Evolutionary conservation across 106 monocot species (phyloP).

Genomic region (Dendrobium catenatum): DNA sequence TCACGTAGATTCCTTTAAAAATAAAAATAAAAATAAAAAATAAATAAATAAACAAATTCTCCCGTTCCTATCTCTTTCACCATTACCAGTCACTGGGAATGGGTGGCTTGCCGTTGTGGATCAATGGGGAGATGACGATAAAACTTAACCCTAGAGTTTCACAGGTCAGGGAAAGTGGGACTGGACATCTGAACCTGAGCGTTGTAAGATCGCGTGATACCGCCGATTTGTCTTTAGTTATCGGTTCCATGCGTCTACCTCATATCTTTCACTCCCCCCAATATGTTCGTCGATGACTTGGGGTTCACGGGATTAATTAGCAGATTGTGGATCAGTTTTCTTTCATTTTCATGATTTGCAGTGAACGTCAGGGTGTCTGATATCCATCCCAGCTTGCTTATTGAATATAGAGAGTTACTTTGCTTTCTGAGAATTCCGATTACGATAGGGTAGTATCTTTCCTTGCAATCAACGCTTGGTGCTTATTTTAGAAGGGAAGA

Average conservation of each 20-base stretch:
- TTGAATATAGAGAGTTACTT: neutral
- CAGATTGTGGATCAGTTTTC: neutral
- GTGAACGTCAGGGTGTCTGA: neutral
- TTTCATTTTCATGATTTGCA: neutral
- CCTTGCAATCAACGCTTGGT: neutral
- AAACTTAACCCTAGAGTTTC: neutral
- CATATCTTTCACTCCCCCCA: neutral
- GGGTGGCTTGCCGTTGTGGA: neutral
- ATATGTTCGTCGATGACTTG: neutral
- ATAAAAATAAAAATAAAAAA: too few species aligned
- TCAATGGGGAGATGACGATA: neutral
- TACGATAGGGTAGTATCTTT: neutral
- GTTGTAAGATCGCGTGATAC: neutral
- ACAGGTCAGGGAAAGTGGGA: neutral
- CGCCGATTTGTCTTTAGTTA: neutral
- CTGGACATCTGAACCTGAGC: neutral
- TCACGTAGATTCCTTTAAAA: too few species aligned
- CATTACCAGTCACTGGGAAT: neutral
- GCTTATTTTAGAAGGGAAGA: constrained; percentile 5
- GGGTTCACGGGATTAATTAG: neutral
- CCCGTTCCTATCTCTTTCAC: too few species aligned
- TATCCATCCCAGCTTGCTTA: neutral
- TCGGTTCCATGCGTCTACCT: neutral
- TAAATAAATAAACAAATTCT: too few species aligned
- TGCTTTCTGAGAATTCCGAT: neutral